Base-by-base conservation (phyloP, 2,329 filamentous ascomycete genomes). In the Penicillium oxalicum region DNA sequence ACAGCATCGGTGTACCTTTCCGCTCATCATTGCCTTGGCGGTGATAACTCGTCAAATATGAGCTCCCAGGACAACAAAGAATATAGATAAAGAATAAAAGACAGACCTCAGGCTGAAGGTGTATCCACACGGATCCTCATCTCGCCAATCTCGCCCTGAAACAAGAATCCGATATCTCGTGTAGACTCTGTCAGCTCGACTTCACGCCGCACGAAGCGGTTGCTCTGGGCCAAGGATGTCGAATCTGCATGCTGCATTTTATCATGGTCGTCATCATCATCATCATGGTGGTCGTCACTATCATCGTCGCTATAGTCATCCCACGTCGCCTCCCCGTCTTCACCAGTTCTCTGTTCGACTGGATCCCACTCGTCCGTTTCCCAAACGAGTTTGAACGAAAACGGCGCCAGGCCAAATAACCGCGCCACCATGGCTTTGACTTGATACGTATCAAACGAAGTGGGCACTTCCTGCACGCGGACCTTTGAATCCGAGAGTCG, bases 281-380 rank as follows among this genome's bases (percentile, higher is more conserved):
- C 66, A 35, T 62, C 62, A 4, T 32, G 8, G 29, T 32, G 8
- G 11, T 11, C 11, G 29, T 32, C 29, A 32, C 2, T 18, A 18
- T 18, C 18, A 18, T 18, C 18, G 18, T 67, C 61, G 27, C 66
- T 69, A 29, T 73, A 70, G 37, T 74, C 70, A 2, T 70, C 72
- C 5, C 74, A 74, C 39, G 74, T 75, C 46, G 72, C 71, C 13
- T 64, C 69, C 27, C 70, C 77, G 38, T 81, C 81, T 28, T 78
- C 77, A 4, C 80, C 77, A 53, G 82, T 77, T 57, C 82, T 80
- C 52, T 79, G 77, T 7, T 78, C 78, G 0, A 89, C 83, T 0
- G 88, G 88, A 66, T 95, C 89, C 82, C 86, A 88, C 67, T 96
- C 91, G 18, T 88, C 88, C 7, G 90, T 95, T 71, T 95, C 89